These are phyloP conservation scores for Starmerella floricola DNA, from an alignment of 805 yeast species.

Conservation along the genomic window DNA sequence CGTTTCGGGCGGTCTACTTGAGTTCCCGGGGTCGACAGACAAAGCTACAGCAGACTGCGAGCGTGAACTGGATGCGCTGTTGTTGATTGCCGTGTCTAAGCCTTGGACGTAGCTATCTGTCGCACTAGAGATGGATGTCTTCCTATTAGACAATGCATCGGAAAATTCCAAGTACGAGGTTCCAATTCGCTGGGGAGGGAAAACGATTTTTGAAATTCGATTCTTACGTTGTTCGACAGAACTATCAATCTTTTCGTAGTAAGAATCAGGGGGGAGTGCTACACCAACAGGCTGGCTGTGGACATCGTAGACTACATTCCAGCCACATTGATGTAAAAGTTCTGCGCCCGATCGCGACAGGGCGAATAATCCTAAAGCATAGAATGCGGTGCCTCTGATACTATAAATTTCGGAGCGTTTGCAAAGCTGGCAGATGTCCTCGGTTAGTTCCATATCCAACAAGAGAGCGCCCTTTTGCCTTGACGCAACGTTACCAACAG, in stretches of 20 bases:
- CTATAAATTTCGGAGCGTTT: conserved; percentile 41
- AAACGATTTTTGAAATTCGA: neutral
- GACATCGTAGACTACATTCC: conserved; percentile 43
- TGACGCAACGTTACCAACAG: conserved; percentile 71
- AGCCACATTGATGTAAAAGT: conserved; percentile 65
- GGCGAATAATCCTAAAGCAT: conserved; percentile 61
- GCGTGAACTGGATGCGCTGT: no score
- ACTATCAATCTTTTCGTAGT: neutral
- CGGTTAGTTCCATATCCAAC: conserved; percentile 34
- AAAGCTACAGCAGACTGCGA: no score
- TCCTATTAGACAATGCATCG: no score
- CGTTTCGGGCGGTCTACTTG: no score
- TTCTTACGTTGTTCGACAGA: neutral
- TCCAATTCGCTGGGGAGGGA: neutral
- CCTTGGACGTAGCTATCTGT: no score
- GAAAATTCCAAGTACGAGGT: neutral
- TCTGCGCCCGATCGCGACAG: conserved; percentile 70
- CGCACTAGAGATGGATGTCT: no score
- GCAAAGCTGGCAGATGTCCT: conserved; percentile 43
- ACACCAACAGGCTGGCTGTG: conserved; percentile 18
- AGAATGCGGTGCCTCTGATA: conserved; percentile 65
- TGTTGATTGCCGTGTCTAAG: no score
- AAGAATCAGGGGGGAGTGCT: conserved; percentile 17
- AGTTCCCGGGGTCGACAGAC: no score
- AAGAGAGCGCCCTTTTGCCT: conserved; percentile 55